These are phyloP conservation scores for Saturnispora sanitii DNA, from an alignment of 805 yeast genomes.

Conservation along the genomic window DNA sequence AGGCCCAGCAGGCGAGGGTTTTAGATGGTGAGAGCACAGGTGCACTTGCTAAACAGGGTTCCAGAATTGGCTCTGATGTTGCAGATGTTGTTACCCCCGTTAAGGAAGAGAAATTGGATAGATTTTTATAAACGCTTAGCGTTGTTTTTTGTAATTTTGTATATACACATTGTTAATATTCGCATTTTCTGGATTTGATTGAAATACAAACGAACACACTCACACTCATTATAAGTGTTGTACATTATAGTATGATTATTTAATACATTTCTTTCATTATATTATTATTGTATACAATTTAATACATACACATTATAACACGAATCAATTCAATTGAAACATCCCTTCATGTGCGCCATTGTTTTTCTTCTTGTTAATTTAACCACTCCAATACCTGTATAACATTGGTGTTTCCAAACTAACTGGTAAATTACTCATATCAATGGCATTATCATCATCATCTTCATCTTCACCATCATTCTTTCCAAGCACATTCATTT, in stretches of 20 bases:
- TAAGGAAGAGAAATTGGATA: constrained; percentile 11
- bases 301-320: constrained; percentile 15
- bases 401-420: constrained; percentile 53
- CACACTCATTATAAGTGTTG: too few species aligned
- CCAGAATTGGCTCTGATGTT: too few species aligned
- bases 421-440: constrained; percentile 38
- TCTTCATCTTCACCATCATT: constrained; percentile 17
- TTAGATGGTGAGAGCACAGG: too few species aligned
- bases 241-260: neutral
- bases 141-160: neutral
- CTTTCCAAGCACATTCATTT: constrained; percentile 24
- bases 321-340: neutral
- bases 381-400: constrained; percentile 59
- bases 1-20: neutral
- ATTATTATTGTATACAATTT: constrained; percentile 8
- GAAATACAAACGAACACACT: too few species aligned
- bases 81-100: constrained; percentile 1
- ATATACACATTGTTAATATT: neutral
- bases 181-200: too few species aligned
- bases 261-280: neutral
- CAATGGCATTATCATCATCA: constrained; percentile 15
- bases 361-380: too few species aligned
- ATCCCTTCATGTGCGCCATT: too few species aligned
- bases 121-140: constrained; percentile 11
- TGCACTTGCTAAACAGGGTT: too few species aligned